A percentile compares a stretch with the other conserved stretches of the same genome.
These are phyloP conservation scores for Novymonas esmeraldas DNA, from an alignment of 208 protist genomes.

Conservation along the genomic window DNA sequence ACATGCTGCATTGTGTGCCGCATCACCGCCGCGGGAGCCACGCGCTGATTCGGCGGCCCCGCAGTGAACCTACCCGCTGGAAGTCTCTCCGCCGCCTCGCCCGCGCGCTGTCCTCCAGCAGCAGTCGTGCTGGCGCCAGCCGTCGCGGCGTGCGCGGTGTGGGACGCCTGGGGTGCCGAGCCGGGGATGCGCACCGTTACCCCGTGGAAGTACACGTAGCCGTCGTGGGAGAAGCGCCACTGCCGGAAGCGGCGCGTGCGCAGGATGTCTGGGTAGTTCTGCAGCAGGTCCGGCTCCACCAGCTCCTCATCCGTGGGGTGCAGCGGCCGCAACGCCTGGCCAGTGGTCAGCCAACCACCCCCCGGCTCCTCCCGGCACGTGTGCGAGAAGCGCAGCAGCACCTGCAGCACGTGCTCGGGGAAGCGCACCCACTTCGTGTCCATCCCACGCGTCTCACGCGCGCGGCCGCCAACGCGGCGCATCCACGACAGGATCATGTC, in stretches of 20 bases:
- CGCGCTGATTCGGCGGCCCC: too few species aligned
- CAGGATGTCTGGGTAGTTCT: slow-evolving; percentile 30
- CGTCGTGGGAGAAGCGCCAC: slow-evolving; percentile 53
- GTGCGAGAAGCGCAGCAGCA: slow-evolving; percentile 15
- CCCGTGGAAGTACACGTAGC: slow-evolving; percentile 62
- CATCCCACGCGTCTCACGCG: slow-evolving; percentile 38
- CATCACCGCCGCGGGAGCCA: too few species aligned
- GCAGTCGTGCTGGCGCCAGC: neutral
- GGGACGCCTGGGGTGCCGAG: slow-evolving; percentile 3
- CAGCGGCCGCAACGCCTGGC: neutral
- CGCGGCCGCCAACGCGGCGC: slow-evolving; percentile 42
- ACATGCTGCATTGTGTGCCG: too few species aligned
- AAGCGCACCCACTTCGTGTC: slow-evolving; percentile 56
- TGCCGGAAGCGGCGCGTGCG: slow-evolving; percentile 40
- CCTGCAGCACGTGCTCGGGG: slow-evolving; percentile 11
- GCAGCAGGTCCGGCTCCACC: slow-evolving; percentile 25
- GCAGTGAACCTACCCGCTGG: too few species aligned
- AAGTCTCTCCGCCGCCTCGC: too few species aligned
- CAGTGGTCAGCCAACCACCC: slow-evolving; percentile 18
- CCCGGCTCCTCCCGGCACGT: slow-evolving; percentile 12
- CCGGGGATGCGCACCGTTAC: slow-evolving; percentile 43
- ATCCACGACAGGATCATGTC: slow-evolving; percentile 59
- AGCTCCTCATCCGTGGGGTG: slow-evolving; percentile 23
- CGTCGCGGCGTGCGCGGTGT: neutral
- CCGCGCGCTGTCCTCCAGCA: neutral